Percentiles rank a stretch among this genome's conserved stretches.
These are phyloP conservation scores for Karstenula rhodostoma DNA, from an alignment of 2,329 filamentous ascomycete genomes.

Conservation along the genomic window DNA sequence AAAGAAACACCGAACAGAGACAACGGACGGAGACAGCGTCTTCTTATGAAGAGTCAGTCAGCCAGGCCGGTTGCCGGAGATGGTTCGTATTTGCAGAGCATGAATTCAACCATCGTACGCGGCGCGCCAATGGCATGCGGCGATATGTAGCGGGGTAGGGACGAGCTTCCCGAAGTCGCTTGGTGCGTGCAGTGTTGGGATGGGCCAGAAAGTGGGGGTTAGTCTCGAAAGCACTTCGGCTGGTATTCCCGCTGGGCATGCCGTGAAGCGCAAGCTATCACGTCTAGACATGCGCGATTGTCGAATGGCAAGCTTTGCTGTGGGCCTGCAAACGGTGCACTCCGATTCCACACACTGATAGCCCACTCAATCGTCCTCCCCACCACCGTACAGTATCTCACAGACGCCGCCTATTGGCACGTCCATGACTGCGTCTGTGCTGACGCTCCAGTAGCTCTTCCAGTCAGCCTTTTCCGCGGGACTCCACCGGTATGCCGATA, in stretches of 20 bases:
- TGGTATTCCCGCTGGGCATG: not conserved
- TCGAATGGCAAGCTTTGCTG: not conserved
- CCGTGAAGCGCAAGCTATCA: not conserved
- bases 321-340: not conserved
- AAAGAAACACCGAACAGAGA: not conserved
- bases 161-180: slow-evolving; percentile 21
- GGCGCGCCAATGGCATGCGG: slow-evolving; percentile 21
- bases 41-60: slow-evolving; percentile 1
- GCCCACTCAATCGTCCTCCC: slow-evolving; percentile 34
- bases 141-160: slow-evolving; percentile 17
- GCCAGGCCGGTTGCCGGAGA: slow-evolving; percentile 6
- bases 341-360: not conserved
- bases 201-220: slow-evolving; percentile 34
- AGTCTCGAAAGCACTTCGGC: slow-evolving; percentile 12
- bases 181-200: slow-evolving; percentile 29
- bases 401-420: slow-evolving; percentile 94
- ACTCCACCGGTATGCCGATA: slow-evolving; percentile 47
- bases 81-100: slow-evolving; percentile 2
- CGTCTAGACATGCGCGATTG: not conserved
- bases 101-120: not conserved
- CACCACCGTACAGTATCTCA: slow-evolving; percentile 90
- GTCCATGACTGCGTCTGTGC: slow-evolving; percentile 97
- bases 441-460: slow-evolving; percentile 85
- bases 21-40: not conserved
- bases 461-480: slow-evolving; percentile 67